Evolutionary conservation across 352 stramenopile species (phyloP).

Genomic region (Phytophthora macrochlamydospora): DNA sequence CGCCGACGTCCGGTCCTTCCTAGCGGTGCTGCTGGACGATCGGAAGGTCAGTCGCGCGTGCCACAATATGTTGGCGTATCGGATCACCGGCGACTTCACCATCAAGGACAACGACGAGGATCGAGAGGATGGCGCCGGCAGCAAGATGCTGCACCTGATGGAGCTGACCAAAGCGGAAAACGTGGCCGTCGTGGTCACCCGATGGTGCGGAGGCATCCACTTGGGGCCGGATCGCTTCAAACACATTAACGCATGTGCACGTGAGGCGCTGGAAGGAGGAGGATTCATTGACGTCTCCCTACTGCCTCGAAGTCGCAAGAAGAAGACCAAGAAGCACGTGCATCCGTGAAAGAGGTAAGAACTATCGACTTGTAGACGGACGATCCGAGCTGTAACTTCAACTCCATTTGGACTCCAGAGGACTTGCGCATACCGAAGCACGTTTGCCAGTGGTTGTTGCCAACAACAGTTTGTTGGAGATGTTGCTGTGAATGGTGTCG

Average conservation of each 20-base stretch:
- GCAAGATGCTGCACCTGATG: constrained; percentile 72
- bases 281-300: constrained; percentile 40
- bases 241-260: constrained; percentile 68
- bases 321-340: constrained; percentile 40
- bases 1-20: constrained; percentile 65
- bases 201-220: constrained; percentile 73
- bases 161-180: constrained; percentile 75
- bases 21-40: constrained; percentile 67
- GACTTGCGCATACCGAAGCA: too few species aligned
- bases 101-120: constrained; percentile 85
- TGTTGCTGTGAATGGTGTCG: not conserved
- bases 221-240: constrained; percentile 77
- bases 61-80: constrained; percentile 84
- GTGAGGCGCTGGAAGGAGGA: constrained; percentile 57
- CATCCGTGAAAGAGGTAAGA: not conserved
- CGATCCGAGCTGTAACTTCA: too few species aligned
- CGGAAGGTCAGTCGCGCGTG: constrained; percentile 72
- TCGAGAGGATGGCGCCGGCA: constrained; percentile 69
- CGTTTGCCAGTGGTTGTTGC: not conserved
- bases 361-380: too few species aligned
- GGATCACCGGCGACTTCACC: constrained; percentile 57
- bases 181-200: constrained; percentile 73
- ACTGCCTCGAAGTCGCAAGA: constrained; percentile 34
- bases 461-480: not conserved
- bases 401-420: too few species aligned